Evolutionary conservation across 1,284 basidiomycete genomes (phyloP), one percentile per base, ranked within the genome.

Genomic region (Trichosporon asahii): DNA sequence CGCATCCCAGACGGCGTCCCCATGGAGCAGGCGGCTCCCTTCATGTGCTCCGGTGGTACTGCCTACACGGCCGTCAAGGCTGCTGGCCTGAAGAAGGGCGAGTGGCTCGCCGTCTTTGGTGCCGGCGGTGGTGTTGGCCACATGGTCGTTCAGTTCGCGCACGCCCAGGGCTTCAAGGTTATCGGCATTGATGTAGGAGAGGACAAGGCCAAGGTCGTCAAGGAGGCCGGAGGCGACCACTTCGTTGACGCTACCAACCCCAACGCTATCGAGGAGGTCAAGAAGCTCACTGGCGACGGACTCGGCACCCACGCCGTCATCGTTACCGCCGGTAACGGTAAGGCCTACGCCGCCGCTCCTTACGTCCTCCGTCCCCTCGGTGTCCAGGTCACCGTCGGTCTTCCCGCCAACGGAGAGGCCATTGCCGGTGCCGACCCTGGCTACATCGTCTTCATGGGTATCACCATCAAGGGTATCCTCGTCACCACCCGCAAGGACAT

Each of bases 401-500:
- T 73, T 2, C 72, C 72, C 1, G 57, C 70, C 6, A 35, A 75
- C 60, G 70, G 80, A 72, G 73, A 76, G 31, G 78, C 81, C 65
- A 75, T 83, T 68, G 76, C 74, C 66, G 73, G 77, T 65, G 82
- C 77, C 53, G 76, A 76, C 70, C 71, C 71, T n/a, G 65, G 75
- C 57, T 71, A 75, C 29, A 77, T 77, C 76, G 79, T 80, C 71
- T 83, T 84, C 69, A 72, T 73, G 68, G 76, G 86, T 75, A 79
- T 85, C 70, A 75, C 79, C 44, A 84, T 82, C 49, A 77, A 83
- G 61, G 74, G 75, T 55, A 76, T 80, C 72, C 80, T 81, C 37
- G 76, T 85, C 70, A 71, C 72, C 40, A 70, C 70, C 18, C 72
- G 72, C 65, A 46, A 25, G 21, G 72, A 73, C 72, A 73, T 73